phyloP scores from a whole-genome alignment of 495 filamentous ascomycete species.

The Rostrohypoxylon terebratum region DNA sequence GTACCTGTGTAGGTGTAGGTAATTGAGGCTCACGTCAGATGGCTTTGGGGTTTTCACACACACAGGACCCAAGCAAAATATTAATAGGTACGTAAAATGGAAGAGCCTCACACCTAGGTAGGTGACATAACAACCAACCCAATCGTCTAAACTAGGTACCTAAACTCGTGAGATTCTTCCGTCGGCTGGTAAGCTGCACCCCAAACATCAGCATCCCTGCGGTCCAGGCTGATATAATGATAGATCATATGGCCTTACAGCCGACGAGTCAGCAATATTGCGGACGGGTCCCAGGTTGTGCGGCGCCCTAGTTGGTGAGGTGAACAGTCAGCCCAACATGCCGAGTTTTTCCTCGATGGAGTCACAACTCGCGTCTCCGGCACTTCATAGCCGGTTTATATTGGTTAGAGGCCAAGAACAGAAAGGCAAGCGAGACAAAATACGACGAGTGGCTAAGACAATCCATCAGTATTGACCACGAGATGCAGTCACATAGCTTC shows the following conservation, averaged over 20 bases:
- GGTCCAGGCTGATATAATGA: neutral
- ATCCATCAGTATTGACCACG: conserved; percentile 19
- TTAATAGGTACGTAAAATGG: conserved; percentile 10
- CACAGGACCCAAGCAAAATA: neutral
- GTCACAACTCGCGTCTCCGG: neutral
- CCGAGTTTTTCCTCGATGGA: neutral
- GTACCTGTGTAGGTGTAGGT: neutral
- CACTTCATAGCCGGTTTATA: neutral
- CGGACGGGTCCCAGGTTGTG: neutral
- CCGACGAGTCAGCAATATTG: conserved; percentile 25
- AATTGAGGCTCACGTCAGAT: conserved; percentile 33
- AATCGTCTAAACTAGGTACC: neutral
- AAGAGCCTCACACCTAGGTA: conserved; percentile 29
- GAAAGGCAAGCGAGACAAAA: neutral
- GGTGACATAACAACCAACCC: conserved; percentile 29
- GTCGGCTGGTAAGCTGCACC: conserved; percentile 14
- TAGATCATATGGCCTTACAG: conserved; percentile 23
- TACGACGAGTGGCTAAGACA: conserved; percentile 5
- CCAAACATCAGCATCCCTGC: conserved; percentile 12
- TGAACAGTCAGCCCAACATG: conserved; percentile 24
- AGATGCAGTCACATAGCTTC: conserved; percentile 29
- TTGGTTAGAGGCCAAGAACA: neutral
- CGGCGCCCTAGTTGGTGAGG: neutral
- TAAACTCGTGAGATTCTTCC: conserved; percentile 19
- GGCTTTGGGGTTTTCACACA: neutral